A percentile compares a stretch with the other conserved stretches of the same genome.
Evolutionary conservation across 345 rosid genomes (phyloP).

Genomic region (Pugionium dolabratum): DNA sequence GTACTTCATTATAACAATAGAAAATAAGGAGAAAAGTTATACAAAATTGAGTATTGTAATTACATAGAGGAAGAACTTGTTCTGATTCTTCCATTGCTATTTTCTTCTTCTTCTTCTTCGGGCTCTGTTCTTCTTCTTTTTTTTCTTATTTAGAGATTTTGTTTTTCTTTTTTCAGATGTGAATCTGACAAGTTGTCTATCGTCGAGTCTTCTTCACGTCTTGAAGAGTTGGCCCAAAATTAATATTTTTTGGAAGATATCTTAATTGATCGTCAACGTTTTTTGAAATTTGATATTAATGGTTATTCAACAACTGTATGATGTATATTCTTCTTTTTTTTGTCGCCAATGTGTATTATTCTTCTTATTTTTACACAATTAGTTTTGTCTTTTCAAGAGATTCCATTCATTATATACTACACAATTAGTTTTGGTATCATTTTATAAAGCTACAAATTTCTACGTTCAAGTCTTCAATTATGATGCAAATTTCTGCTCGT

Average conservation of each 20-base stretch:
- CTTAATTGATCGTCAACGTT: background rate
- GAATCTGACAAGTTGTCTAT: conserved; percentile 21
- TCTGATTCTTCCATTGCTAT: conserved; percentile 43
- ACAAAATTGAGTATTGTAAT: background rate
- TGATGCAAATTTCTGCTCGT: too few species aligned
- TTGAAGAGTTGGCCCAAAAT: conserved; percentile 25
- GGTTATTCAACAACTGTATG: background rate
- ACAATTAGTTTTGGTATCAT: background rate
- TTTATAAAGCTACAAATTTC: conserved; percentile 1
- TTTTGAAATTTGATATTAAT: background rate
- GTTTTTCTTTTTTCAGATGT: background rate
- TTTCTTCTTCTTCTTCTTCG: conserved; percentile 22
- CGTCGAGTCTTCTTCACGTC: conserved; percentile 36
- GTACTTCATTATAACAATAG: background rate
- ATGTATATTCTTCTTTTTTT: background rate
- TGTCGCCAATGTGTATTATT: background rate
- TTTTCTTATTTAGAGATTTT: too few species aligned
- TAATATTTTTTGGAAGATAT: background rate
- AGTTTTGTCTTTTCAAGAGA: background rate
- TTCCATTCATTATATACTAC: background rate
- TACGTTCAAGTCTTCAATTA: background rate
- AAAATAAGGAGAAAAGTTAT: background rate
- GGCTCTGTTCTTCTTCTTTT: background rate
- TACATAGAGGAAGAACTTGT: conserved; percentile 42
- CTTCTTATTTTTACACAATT: background rate